Percentiles rank a stretch among this genome's conserved stretches.
phyloP scores from a whole-genome alignment of 345 rosid genomes.

The Laguncularia racemosa region DNA sequence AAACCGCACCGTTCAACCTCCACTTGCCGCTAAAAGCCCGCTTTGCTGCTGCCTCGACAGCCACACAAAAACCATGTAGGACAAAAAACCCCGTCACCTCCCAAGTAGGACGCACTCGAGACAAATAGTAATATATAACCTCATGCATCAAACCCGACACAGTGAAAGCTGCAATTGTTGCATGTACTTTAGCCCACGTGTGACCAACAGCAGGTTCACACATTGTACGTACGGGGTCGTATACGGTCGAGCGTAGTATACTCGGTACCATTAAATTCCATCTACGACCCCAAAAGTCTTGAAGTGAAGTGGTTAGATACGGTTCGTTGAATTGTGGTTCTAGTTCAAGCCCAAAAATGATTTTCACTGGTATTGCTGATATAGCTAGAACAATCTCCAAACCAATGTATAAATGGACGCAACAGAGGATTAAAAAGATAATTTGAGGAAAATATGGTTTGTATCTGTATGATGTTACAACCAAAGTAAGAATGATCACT shows the following conservation, averaged over 20 bases:
- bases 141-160: conserved; percentile 72
- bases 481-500: conserved; percentile 13
- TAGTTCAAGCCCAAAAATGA: conserved; percentile 36
- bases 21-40: conserved; percentile 33
- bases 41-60: conserved; percentile 1
- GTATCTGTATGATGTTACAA: conserved; percentile 27
- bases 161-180: conserved; percentile 32
- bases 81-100: conserved; percentile 59
- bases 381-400: conserved; percentile 29
- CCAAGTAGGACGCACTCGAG: conserved; percentile 29
- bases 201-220: conserved; percentile 11
- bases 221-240: conserved; percentile 29
- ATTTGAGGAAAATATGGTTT: conserved; percentile 18
- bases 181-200: conserved; percentile 17
- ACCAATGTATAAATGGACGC: conserved; percentile 33
- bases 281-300: conserved; percentile 75
- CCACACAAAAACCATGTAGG: conserved; percentile 4
- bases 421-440: conserved; percentile 21
- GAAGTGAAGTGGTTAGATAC: conserved; percentile 54
- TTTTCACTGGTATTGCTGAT: conserved; percentile 23
- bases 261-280: conserved; percentile 65
- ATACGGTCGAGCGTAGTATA: conserved; percentile 44
- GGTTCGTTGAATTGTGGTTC: conserved; percentile 65
- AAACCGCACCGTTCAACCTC: conserved; percentile 26
- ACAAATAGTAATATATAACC: conserved; percentile 17